Evolutionary conservation across 805 yeast species (phyloP), one percentile per base, ranked within the genome.

Genomic region (Yarrowia divulgata): DNA sequence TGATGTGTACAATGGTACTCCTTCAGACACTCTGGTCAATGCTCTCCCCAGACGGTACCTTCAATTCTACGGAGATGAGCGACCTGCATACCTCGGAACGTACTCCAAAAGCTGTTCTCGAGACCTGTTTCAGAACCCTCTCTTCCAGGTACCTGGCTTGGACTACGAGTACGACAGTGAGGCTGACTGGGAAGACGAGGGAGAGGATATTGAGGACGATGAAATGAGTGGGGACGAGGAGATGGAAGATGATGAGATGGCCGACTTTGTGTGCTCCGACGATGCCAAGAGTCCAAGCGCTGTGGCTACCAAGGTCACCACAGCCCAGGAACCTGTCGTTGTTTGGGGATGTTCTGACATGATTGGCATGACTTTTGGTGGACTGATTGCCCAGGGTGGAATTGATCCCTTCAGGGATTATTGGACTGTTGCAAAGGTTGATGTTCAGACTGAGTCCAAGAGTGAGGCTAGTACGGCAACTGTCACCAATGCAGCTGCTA

Each of bases 111-210:
- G 6, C 5, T 29, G 57, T 3, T 43, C 50, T 8, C n/a, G 34
- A 9, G 66, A 60, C 12, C 52, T 60, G 19, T 23, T 63, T 12
- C 68, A 63, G 29, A 63, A 48, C 32, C 68, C 68, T 3, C 57
- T 63, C 7, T 16, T 48, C 8, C 55, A 48, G 18, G 39, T 49
- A 2, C 68, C 68, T n/a, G 68, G 57, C 4, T 23, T 63, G 29
- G 68, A 63, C 48, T 63, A 63, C 48, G 57, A 63, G n/a, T 63
- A 63, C 13, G 68, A 63, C 45, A 37, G 48, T 63, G 68, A 63
- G n/a, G 68, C 46, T 1, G 68, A 63, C 32, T 63, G 68, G 68
- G 68, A 63, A 29, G 68, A 63, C 10, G 68, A 63, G 14, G 68
- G 68, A 23, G 68, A 63, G n/a, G 68, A 63, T 18, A 7, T 63